Evolutionary conservation across 257 asterid species (phyloP).

Genomic region (Solanum chilense): DNA sequence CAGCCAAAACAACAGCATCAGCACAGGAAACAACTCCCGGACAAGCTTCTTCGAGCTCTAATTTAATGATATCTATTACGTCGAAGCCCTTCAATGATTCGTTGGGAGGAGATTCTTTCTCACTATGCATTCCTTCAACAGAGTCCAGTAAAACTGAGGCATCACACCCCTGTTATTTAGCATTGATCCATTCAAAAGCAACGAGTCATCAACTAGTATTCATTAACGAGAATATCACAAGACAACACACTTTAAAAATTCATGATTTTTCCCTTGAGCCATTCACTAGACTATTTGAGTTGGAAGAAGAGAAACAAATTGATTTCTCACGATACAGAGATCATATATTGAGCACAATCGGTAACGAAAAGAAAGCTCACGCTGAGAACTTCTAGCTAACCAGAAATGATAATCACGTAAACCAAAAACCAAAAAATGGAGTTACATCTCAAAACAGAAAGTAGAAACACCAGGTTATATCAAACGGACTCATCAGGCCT

Average conservation of each 20-base stretch:
- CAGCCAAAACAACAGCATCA: constrained; percentile 63
- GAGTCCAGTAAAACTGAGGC: constrained; percentile 68
- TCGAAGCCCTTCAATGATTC: constrained; percentile 43
- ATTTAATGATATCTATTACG: constrained; percentile 39
- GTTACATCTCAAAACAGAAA: neutral
- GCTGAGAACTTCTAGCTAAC: neutral
- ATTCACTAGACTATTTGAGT: neutral
- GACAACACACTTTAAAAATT: neutral
- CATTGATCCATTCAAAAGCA: neutral
- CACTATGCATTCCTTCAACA: constrained; percentile 27
- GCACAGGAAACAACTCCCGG: constrained; percentile 80
- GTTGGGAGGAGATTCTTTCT: constrained; percentile 50
- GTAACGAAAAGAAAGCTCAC: neutral
- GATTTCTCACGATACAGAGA: neutral
- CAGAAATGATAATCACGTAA: neutral
- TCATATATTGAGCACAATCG: neutral
- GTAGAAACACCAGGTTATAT: neutral
- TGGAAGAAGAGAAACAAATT: neutral
- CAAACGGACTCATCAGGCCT: neutral
- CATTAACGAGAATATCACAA: neutral
- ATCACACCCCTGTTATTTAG: constrained; percentile 55
- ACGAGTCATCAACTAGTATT: neutral
- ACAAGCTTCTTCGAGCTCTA: constrained; percentile 48
- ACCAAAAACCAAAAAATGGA: neutral
- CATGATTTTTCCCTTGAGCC: neutral